phyloP scores from a whole-genome alignment of 2,329 filamentous ascomycete genomes.

The Trichophaea hybrida region DNA sequence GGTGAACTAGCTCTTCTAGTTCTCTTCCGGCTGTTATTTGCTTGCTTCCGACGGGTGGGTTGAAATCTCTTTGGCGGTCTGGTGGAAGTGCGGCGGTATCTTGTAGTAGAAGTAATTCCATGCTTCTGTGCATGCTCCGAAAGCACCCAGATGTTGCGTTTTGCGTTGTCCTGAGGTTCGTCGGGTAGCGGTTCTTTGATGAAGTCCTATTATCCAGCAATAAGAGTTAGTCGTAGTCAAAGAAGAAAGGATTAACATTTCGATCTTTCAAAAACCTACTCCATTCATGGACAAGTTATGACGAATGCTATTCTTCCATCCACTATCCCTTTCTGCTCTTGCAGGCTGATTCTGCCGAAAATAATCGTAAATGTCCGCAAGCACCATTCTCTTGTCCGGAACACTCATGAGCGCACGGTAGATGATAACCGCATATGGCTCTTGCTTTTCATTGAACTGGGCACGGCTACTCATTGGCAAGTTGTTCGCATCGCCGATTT shows the following conservation, averaged over 20 bases:
- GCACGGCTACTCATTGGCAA: background rate
- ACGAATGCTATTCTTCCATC: conserved; percentile 91
- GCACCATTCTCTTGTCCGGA: conserved; percentile 53
- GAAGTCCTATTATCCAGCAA: conserved; percentile 30
- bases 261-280: conserved; percentile 40
- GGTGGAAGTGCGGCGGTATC: conserved; percentile 40
- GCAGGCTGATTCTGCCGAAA: conserved; percentile 72
- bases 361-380: conserved; percentile 85
- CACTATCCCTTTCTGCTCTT: conserved; percentile 44
- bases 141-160: conserved; percentile 48
- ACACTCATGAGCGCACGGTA: conserved; percentile 57
- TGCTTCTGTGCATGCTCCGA: conserved; percentile 51
- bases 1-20: too few species aligned
- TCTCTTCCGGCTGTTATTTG: background rate
- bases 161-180: conserved; percentile 16
- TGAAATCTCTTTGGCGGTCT: background rate
- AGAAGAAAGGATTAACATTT: background rate
- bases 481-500: too few species aligned
- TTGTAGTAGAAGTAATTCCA: conserved; percentile 74
- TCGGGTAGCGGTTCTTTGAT: conserved; percentile 33
- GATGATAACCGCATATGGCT: conserved; percentile 70
- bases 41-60: background rate
- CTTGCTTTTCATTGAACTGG: background rate
- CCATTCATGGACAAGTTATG: conserved; percentile 94
- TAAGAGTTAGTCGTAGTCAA: conserved; percentile 4